Conservation (phyloP, 305 asterid species). For the Fraxinus angustifolia region DNA sequence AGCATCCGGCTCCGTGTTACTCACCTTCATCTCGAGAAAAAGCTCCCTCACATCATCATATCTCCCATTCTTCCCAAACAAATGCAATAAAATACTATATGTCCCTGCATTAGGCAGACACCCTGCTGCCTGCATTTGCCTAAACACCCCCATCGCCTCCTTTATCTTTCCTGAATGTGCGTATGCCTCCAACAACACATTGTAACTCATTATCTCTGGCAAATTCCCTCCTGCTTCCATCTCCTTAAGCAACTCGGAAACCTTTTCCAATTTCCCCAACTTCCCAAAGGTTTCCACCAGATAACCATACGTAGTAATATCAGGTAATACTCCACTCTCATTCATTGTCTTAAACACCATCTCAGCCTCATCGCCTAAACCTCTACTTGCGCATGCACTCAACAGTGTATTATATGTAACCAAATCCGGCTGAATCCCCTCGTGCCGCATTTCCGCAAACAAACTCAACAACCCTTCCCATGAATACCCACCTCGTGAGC, state of each 20-base stretch:
- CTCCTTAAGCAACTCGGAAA: constrained; percentile 65
- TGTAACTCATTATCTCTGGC: constrained; percentile 80
- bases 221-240: constrained; percentile 84
- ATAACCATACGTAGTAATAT: constrained; percentile 69
- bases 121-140: constrained; percentile 91
- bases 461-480: constrained; percentile 93
- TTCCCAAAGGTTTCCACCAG: constrained; percentile 82
- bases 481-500: constrained; percentile 85
- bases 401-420: constrained; percentile 79
- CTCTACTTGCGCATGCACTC: constrained; percentile 76
- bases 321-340: constrained; percentile 86
- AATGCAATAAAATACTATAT: constrained; percentile 71
- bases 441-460: constrained; percentile 95
- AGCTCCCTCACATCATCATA: constrained; percentile 89
- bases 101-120: constrained; percentile 89
- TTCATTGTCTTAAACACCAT: constrained; percentile 98
- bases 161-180: constrained; percentile 58
- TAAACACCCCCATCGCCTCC: constrained; percentile 87
- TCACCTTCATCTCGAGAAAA: constrained; percentile 93
- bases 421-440: constrained; percentile 91
- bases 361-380: constrained; percentile 82
- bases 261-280: constrained; percentile 71
- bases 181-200: constrained; percentile 88
- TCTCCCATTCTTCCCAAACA: constrained; percentile 84
- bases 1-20: constrained; percentile 84